Conservation (phyloP, 2,329 filamentous ascomycete genomes). For the Alternaria sp. region DNA sequence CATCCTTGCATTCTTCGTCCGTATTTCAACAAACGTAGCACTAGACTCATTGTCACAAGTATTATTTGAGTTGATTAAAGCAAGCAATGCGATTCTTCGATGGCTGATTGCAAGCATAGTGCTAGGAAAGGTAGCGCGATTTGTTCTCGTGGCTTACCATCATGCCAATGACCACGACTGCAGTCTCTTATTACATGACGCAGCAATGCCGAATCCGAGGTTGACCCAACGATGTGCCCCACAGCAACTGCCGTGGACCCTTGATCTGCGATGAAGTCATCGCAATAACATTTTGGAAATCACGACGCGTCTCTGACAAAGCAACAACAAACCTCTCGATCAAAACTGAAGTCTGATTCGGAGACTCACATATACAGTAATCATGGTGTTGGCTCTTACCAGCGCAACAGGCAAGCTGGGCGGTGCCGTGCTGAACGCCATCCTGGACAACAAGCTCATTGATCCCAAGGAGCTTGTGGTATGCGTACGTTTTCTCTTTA, state of each 20-base stretch:
- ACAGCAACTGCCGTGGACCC: constrained; percentile 1
- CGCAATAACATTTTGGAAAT: neutral
- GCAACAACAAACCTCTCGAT: neutral
- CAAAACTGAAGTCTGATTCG: neutral
- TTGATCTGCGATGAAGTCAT: constrained; percentile 1
- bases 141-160: too few relatives aligned
- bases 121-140: too few relatives aligned
- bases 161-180: too few relatives aligned
- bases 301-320: neutral
- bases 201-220: too few relatives aligned
- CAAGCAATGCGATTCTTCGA: too few relatives aligned
- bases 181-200: too few relatives aligned
- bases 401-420: constrained; percentile 58
- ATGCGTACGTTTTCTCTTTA: constrained; percentile 34
- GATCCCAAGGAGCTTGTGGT: constrained; percentile 50
- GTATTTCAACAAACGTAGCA: neutral
- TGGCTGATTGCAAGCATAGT: too few relatives aligned
- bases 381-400: constrained; percentile 50
- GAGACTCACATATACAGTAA: neutral
- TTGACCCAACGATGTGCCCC: neutral
- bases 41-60: too few relatives aligned
- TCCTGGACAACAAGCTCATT: constrained; percentile 54
- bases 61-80: too few relatives aligned
- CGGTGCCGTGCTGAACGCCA: constrained; percentile 52
- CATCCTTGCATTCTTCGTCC: neutral